Evolutionary conservation across 768 basidiomycete genomes (phyloP), one percentile per base, ranked within the genome.

Genomic region (Kwoniella shandongensis): DNA sequence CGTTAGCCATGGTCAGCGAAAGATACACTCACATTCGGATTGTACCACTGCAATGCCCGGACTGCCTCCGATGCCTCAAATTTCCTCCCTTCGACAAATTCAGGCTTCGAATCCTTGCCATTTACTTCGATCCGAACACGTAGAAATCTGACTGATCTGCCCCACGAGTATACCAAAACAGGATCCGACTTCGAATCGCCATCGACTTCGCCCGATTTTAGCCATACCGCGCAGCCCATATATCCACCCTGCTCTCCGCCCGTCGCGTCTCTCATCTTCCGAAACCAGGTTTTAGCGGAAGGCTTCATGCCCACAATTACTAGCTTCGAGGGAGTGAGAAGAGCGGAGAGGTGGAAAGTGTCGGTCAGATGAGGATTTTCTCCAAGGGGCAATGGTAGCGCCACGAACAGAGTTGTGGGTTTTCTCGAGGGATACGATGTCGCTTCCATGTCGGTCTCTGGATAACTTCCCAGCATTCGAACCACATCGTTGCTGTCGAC

Each of bases 291-390:
- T 70, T 88, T 85, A 7, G 96, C 89, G 0, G 84, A 82, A 2
- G 96, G 96, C 66, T 90, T 92, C 59, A 99, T 74, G 4, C 92
- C 92, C 10, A 98, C 91, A 32, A 98, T 83, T 12, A 99, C 88
- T 3, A 98, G 80, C 72, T 99, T 99, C 22, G 86, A 82, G 0
- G 90, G 85, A 0, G 96, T 99, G 27, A 98, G 81, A 44, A 99
- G 76, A 0, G 93, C 91, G 29, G 89, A 83, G 26, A 96, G 78
- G 51, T 88, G 82, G 70, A 91, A 89, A 8, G 78, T 65, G 72
- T 97, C 96, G 0, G 88, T 88, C 0, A 85, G 74, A 77, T 94
- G 88, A 1, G 84, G 79, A 0, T 80, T 75, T 0, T 86, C 83
- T 10, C 91, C 91, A 0, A 92, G 79, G 1, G 93, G 93, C 15